A percentile compares a stretch with the other conserved stretches of the same genome.
These are phyloP conservation scores for Chlorociboria aeruginascens DNA, from an alignment of 495 filamentous ascomycete genomes.

Conservation along the genomic window DNA sequence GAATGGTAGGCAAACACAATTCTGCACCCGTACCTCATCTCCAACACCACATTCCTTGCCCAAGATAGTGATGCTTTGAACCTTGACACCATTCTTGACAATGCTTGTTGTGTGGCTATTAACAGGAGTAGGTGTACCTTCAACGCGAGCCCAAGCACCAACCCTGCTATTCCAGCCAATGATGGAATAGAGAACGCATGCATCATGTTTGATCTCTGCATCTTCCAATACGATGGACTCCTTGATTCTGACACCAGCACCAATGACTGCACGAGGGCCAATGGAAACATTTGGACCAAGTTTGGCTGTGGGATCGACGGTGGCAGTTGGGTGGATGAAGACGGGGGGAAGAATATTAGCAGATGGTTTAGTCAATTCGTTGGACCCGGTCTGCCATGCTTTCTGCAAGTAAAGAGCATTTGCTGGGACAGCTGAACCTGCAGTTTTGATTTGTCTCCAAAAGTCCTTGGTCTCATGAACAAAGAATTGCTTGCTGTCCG, in stretches of 20 bases:
- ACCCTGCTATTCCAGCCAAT: conserved; percentile 96
- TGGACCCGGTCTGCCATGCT: conserved; percentile 72
- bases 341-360: conserved; percentile 89
- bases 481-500: conserved; percentile 96
- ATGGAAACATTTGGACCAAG: conserved; percentile 95
- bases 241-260: conserved; percentile 84
- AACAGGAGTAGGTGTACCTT: conserved; percentile 85
- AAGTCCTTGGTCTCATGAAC: conserved; percentile 99
- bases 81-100: conserved; percentile 94
- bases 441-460: conserved; percentile 99
- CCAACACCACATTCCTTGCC: conserved; percentile 93
- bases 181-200: conserved; percentile 91
- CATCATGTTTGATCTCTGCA: conserved; percentile 91
- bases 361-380: conserved; percentile 73
- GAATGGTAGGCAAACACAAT: conserved; percentile 94
- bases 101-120: conserved; percentile 88
- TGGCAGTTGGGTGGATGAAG: conserved; percentile 92
- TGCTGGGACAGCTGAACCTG: conserved; percentile 91
- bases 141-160: conserved; percentile 93
- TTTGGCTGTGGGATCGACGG: conserved; percentile 90
- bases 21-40: conserved; percentile 94
- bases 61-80: conserved; percentile 96
- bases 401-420: conserved; percentile 97
- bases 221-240: conserved; percentile 95
- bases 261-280: conserved; percentile 73